These are phyloP conservation scores for Penicillium diatomitis DNA, from an alignment of 495 filamentous ascomycete genomes.

Conservation along the genomic window DNA sequence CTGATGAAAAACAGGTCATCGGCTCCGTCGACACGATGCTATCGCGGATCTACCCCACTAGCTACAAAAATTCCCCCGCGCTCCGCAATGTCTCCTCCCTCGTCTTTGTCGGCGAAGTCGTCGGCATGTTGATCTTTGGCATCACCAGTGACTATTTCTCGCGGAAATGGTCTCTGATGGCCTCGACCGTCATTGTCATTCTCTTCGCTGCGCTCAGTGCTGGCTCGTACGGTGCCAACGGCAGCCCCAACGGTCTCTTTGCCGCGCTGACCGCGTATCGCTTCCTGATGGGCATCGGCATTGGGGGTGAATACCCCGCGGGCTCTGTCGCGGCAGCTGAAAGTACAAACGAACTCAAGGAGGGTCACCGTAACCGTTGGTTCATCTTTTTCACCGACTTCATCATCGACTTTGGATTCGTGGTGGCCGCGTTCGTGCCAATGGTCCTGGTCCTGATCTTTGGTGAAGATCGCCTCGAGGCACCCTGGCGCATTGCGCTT, in stretches of 20 bases:
- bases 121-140: conserved; percentile 78
- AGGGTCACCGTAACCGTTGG: conserved; percentile 73
- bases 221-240: conserved; percentile 63
- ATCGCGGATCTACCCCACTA: conserved; percentile 46
- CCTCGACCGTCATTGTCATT: conserved; percentile 73
- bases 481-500: conserved; percentile 66
- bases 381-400: conserved; percentile 92
- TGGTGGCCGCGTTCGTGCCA: conserved; percentile 65
- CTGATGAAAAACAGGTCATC: conserved; percentile 50
- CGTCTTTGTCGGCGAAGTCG: conserved; percentile 80
- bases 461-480: conserved; percentile 57
- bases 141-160: conserved; percentile 76
- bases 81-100: conserved; percentile 65
- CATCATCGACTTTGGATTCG: conserved; percentile 75
- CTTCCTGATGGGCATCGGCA: conserved; percentile 63
- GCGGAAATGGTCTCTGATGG: conserved; percentile 68
- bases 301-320: conserved; percentile 78
- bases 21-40: conserved; percentile 72
- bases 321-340: conserved; percentile 80
- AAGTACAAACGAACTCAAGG: conserved; percentile 69
- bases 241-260: conserved; percentile 57
- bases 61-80: conserved; percentile 57
- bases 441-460: conserved; percentile 62
- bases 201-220: conserved; percentile 72
- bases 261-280: conserved; percentile 75